phyloP scores from a whole-genome alignment of 805 yeast species.

The Ogataea sp. region DNA sequence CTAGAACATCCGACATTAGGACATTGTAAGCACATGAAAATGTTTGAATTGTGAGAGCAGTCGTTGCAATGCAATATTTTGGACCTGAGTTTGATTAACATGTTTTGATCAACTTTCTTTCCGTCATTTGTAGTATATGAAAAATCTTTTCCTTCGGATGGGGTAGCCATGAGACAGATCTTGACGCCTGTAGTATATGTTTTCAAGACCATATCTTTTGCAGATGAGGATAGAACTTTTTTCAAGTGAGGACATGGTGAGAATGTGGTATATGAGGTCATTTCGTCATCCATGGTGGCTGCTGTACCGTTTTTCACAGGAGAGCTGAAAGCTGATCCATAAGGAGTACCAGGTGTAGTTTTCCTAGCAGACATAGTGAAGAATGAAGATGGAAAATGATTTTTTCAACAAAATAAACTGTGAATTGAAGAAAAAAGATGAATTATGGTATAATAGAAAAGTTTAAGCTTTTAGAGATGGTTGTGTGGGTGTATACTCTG shows the following conservation, averaged over 20 bases:
- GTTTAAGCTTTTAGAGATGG: no score
- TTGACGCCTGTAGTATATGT: conserved; percentile 47
- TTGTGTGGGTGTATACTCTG: no score
- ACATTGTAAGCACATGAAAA: conserved; percentile 68
- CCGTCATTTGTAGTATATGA: conserved; percentile 29
- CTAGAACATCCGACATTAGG: conserved; percentile 67
- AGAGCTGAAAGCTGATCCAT: conserved; percentile 5
- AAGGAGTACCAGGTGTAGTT: conserved; percentile 10
- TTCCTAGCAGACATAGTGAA: conserved; percentile 10
- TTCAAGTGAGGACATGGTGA: conserved; percentile 42
- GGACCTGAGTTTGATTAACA: conserved; percentile 33
- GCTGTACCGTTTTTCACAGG: conserved; percentile 1
- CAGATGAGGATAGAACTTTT: conserved; percentile 39
- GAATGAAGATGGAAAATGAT: no score
- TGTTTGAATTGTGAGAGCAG: conserved; percentile 33
- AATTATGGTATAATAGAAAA: no score
- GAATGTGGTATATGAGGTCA: conserved; percentile 23
- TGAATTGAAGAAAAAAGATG: no score
- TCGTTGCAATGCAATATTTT: conserved; percentile 42
- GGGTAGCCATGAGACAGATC: conserved; percentile 27
- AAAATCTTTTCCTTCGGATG: conserved; percentile 4
- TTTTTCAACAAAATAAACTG: no score
- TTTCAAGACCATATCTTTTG: conserved; percentile 38
- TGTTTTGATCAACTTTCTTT: conserved; percentile 26
- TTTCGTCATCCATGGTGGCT: conserved; percentile 8